Evolutionary conservation across 169 alveolate species (phyloP).

Genomic region (Cryptosporidium viatorum): DNA sequence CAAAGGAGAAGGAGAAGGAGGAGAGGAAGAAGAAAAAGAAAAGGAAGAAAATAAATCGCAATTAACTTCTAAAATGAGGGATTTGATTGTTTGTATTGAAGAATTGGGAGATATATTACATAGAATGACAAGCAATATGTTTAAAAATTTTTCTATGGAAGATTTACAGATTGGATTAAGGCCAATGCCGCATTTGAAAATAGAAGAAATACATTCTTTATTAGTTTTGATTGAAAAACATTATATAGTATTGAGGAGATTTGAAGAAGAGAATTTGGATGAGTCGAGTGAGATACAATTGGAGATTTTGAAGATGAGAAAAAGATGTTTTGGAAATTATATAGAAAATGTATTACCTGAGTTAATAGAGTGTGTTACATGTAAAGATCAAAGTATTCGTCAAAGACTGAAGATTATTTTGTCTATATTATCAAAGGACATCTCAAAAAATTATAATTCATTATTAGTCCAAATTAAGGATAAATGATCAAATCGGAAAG

Average conservation of each 20-base stretch:
- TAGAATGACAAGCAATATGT: conserved; percentile 10
- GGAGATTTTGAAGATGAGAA: not conserved
- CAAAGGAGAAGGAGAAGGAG: not conserved
- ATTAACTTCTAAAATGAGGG: not conserved
- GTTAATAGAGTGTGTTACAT: conserved; percentile 45
- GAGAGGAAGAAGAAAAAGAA: too few relatives aligned
- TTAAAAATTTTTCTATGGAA: conserved; percentile 43
- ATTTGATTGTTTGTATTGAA: not conserved
- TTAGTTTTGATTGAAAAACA: conserved; percentile 1
- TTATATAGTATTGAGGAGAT: not conserved
- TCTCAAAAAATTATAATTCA: not conserved
- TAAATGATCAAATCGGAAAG: too few relatives aligned
- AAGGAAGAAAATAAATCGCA: too few relatives aligned
- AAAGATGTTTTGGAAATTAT: not conserved
- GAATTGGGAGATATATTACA: conserved; percentile 11
- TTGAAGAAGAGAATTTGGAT: not conserved
- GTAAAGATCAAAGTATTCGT: conserved; percentile 60
- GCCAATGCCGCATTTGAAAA: conserved; percentile 49
- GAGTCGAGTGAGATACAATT: not conserved
- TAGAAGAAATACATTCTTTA: conserved; percentile 28
- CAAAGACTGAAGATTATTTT: conserved; percentile 24
- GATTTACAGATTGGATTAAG: conserved; percentile 72
- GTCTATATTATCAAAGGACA: not conserved
- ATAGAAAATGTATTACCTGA: conserved; percentile 16
- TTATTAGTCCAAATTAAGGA: not conserved